Evolutionary conservation across 2,329 filamentous ascomycete species (phyloP).

Genomic region (Scedosporium aurantiacum): DNA sequence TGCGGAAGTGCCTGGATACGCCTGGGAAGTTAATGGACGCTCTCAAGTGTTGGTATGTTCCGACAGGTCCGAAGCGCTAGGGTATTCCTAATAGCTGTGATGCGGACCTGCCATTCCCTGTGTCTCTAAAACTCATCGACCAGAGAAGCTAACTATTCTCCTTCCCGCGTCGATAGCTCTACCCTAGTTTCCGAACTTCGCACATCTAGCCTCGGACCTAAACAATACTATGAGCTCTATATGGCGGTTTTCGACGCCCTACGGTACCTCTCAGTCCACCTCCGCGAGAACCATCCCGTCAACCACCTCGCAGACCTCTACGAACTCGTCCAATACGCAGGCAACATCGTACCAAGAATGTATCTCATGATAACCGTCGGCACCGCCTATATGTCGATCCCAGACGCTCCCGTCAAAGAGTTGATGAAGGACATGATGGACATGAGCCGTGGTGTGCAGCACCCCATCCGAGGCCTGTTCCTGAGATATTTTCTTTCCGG

Average conservation of each 20-base stretch:
- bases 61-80: background rate
- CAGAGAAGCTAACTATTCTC: background rate
- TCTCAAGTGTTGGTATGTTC: conserved; percentile 89
- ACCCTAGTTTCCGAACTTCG: conserved; percentile 97
- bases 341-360: conserved; percentile 90
- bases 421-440: conserved; percentile 99
- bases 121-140: conserved; percentile 6
- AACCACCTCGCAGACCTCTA: conserved; percentile 98
- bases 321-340: conserved; percentile 94
- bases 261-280: conserved; percentile 89
- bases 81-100: background rate
- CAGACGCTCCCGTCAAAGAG: conserved; percentile 97
- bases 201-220: conserved; percentile 92
- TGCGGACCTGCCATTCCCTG: background rate
- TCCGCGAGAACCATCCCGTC: conserved; percentile 92
- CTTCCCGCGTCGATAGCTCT: conserved; percentile 47
- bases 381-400: conserved; percentile 97
- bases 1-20: conserved; percentile 95
- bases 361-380: conserved; percentile 99
- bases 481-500: conserved; percentile 92
- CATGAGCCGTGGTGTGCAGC: conserved; percentile 96
- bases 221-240: conserved; percentile 99
- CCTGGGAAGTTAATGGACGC: conserved; percentile 99
- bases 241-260: conserved; percentile 98
- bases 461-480: conserved; percentile 90